Conservation (phyloP, 116 monocot genomes). For the Zostera marina region DNA sequence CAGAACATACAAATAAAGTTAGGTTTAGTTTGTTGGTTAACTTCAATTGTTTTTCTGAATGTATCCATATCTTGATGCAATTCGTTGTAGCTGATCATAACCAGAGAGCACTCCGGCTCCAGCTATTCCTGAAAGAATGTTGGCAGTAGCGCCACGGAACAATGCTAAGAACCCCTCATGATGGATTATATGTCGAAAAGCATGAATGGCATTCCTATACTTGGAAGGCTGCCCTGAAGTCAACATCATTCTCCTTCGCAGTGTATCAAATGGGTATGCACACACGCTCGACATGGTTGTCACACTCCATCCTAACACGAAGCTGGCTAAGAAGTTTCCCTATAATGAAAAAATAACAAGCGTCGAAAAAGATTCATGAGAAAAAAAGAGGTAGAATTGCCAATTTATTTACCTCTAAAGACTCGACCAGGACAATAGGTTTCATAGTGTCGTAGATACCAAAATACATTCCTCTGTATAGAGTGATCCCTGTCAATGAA, state of each 20-base stretch:
- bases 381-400: background rate
- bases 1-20: too few species aligned
- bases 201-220: constrained; percentile 43
- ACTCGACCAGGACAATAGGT: constrained; percentile 69
- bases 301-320: constrained; percentile 58
- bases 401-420: constrained; percentile 50
- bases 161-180: constrained; percentile 52
- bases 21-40: background rate
- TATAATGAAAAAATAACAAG: constrained; percentile 5
- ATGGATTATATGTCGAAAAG: constrained; percentile 36
- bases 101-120: constrained; percentile 87
- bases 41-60: background rate
- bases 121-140: constrained; percentile 89
- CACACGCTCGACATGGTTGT: constrained; percentile 70
- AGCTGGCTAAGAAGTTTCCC: constrained; percentile 93
- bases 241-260: constrained; percentile 94
- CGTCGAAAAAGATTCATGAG: background rate
- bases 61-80: constrained; percentile 12
- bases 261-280: constrained; percentile 86
- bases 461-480: constrained; percentile 94
- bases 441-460: constrained; percentile 89
- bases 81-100: constrained; percentile 58
- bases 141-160: constrained; percentile 71
- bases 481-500: constrained; percentile 81
- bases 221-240: constrained; percentile 66